A percentile compares a stretch with the other conserved stretches of the same genome.
These are phyloP conservation scores for Uronychia binucleata DNA, from an alignment of 73 alveolate genomes.

Conservation along the genomic window DNA sequence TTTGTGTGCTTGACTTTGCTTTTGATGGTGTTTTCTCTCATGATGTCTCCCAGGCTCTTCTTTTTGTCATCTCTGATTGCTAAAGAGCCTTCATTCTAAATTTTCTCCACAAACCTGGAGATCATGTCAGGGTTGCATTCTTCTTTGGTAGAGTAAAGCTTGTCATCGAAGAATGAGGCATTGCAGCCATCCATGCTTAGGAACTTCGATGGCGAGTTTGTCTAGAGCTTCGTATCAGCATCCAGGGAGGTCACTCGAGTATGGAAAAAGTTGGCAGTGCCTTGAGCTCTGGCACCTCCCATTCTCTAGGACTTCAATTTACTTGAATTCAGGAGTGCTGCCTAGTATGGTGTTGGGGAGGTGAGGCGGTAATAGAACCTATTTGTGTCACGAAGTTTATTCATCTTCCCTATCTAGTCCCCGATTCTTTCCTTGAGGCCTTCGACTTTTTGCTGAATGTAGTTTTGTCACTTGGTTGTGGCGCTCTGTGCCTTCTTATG, in stretches of 20 bases:
- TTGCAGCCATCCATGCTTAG: no score
- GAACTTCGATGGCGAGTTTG: no score
- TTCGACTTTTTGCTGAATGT: not conserved
- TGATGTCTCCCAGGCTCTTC: not conserved
- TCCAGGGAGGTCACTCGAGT: no score
- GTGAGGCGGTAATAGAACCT: not conserved
- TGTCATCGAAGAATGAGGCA: not conserved
- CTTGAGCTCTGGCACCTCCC: no score
- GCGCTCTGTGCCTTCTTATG: not conserved
- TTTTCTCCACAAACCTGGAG: not conserved
- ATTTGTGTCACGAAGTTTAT: not conserved
- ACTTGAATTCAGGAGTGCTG: no score
- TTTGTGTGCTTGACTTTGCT: slow-evolving; percentile 32
- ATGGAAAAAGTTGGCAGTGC: no score
- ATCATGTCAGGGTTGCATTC: not conserved
- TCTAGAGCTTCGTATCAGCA: no score
- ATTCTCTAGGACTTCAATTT: no score
- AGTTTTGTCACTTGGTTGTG: not conserved
- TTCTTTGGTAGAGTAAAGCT: not conserved
- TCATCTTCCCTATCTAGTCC: not conserved
- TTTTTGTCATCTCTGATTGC: not conserved
- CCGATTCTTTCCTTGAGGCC: not conserved
- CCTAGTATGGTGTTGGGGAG: not conserved
- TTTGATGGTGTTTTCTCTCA: not conserved
- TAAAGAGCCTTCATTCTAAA: not conserved